These are phyloP conservation scores for Fraxinus sp. DNA, from an alignment of 305 asterid genomes.

Conservation along the genomic window DNA sequence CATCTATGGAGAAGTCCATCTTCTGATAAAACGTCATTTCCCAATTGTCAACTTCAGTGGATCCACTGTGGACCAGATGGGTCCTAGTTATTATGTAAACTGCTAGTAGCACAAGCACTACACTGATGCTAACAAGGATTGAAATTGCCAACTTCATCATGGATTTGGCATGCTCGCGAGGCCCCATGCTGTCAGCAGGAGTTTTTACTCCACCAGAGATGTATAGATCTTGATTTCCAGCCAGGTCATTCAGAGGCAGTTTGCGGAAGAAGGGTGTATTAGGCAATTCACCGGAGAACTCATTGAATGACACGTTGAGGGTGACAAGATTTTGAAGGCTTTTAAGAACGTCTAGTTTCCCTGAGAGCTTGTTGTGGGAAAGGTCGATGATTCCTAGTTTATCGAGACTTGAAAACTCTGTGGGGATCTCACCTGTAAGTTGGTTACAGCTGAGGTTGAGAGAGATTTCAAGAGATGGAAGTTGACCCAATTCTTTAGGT, in stretches of 20 bases:
- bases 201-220: conserved; percentile 57
- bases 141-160: conserved; percentile 82
- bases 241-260: conserved; percentile 63
- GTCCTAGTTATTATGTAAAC: conserved; percentile 53
- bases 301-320: conserved; percentile 80
- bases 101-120: conserved; percentile 69
- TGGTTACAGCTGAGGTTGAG: conserved; percentile 85
- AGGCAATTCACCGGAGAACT: conserved; percentile 77
- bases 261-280: conserved; percentile 71
- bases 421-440: conserved; percentile 70
- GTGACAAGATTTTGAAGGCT: conserved; percentile 77
- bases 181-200: conserved; percentile 45
- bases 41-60: conserved; percentile 55
- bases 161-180: conserved; percentile 40
- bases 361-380: conserved; percentile 76
- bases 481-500: conserved; percentile 67
- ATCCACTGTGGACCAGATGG: conserved; percentile 38
- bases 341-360: conserved; percentile 58
- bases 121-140: conserved; percentile 73
- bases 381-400: conserved; percentile 78
- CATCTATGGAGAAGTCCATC: conserved; percentile 69
- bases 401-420: conserved; percentile 61
- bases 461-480: conserved; percentile 85
- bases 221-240: conserved; percentile 65
- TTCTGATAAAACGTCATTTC: conserved; percentile 84